A percentile compares a stretch with the other conserved stretches of the same genome.
Conservation (phyloP, 1,139 yeast genomes). For the Kurtzmaniella quercitrusa region DNA sequence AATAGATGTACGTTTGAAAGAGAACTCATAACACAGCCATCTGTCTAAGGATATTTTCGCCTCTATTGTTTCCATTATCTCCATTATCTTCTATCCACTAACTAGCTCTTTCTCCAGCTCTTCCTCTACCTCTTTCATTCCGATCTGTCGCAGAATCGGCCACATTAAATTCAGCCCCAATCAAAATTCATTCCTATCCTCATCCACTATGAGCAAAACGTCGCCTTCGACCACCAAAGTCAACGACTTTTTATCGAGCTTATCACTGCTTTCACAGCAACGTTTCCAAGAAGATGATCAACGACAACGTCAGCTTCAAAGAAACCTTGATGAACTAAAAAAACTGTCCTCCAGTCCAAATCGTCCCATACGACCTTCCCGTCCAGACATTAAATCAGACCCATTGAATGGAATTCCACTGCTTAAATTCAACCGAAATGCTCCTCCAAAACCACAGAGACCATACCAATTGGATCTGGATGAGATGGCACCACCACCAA, state of each 20-base stretch:
- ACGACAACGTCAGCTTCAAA: constrained; percentile 27
- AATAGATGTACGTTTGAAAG: too few relatives aligned
- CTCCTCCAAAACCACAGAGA: constrained; percentile 1
- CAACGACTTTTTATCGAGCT: constrained; percentile 29
- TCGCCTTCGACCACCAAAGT: constrained; percentile 29
- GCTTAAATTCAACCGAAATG: constrained; percentile 18
- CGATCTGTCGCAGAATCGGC: neutral
- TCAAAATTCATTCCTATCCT: neutral
- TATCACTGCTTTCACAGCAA: constrained; percentile 31
- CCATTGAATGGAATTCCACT: constrained; percentile 13
- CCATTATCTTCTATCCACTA: too few relatives aligned
- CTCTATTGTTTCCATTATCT: too few relatives aligned
- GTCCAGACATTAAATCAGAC: neutral
- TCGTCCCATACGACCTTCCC: constrained; percentile 4
- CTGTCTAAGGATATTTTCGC: too few relatives aligned
- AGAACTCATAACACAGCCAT: too few relatives aligned
- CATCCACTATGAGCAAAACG: neutral
- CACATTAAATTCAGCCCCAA: neutral
- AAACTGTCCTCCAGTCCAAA: constrained; percentile 21
- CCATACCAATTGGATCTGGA: neutral
- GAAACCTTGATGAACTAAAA: constrained; percentile 27
- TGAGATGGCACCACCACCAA: constrained; percentile 7
- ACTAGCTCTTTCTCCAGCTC: too few relatives aligned
- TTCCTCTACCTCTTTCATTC: neutral
- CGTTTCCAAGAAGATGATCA: constrained; percentile 28